Evolutionary conservation across 495 filamentous ascomycete genomes (phyloP).

Genomic region (Penicillium pancosmium): DNA sequence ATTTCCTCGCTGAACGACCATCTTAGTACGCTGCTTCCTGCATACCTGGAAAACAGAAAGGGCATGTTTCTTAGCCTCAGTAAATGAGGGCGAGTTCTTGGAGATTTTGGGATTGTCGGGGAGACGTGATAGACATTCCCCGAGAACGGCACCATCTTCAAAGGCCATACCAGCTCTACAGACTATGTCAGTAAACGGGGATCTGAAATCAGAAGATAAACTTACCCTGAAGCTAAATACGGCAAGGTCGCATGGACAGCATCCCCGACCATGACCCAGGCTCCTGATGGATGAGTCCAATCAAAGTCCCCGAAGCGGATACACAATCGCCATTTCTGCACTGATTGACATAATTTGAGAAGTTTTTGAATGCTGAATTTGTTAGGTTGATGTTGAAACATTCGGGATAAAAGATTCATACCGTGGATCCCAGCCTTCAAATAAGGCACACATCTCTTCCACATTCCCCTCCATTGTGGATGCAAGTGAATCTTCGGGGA

Average conservation of each 20-base stretch:
- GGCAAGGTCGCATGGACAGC: conserved; percentile 67
- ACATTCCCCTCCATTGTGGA: conserved; percentile 57
- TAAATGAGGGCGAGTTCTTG: conserved; percentile 31
- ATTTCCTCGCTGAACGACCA: conserved; percentile 50
- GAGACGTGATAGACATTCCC: conserved; percentile 46
- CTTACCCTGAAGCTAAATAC: conserved; percentile 55
- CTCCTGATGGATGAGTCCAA: conserved; percentile 57
- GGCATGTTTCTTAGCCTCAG: conserved; percentile 37
- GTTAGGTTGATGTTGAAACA: not conserved
- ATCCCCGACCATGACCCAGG: conserved; percentile 64
- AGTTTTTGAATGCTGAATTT: conserved; percentile 34
- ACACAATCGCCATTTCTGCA: conserved; percentile 68
- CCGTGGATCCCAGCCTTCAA: conserved; percentile 60
- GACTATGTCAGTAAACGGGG: conserved; percentile 1
- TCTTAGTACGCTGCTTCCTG: conserved; percentile 46
- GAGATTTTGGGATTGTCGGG: conserved; percentile 25
- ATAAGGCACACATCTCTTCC: conserved; percentile 67
- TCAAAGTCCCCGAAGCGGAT: conserved; percentile 55
- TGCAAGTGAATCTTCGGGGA: conserved; percentile 52
- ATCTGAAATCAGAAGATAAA: not conserved
- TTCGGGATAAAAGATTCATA: conserved; percentile 34
- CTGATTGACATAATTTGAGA: conserved; percentile 45
- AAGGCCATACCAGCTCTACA: conserved; percentile 49
- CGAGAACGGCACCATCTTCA: conserved; percentile 55
- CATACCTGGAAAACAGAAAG: conserved; percentile 49